Evolutionary conservation across 441 rosid genomes (phyloP).

Genomic region (Brassica hybrid): DNA sequence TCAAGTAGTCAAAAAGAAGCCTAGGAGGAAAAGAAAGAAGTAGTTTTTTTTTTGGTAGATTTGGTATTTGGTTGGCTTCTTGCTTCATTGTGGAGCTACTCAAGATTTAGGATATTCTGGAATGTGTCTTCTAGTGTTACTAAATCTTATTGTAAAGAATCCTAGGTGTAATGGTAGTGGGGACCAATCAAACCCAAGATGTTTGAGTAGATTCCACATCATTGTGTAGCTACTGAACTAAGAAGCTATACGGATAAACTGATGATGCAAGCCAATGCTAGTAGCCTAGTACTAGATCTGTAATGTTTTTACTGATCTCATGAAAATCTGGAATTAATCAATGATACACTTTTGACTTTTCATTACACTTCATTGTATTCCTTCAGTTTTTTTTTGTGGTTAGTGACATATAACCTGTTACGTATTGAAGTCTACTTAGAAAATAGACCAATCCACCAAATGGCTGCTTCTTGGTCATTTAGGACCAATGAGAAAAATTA

Average conservation of each 20-base stretch:
- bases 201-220: conserved; percentile 26
- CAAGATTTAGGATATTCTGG: too few relatives aligned
- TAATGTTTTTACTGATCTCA: conserved; percentile 8
- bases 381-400: not conserved
- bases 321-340: not conserved
- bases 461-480: conserved; percentile 36
- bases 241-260: conserved; percentile 6
- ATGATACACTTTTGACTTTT: not conserved
- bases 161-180: not conserved
- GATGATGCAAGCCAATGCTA: too few relatives aligned
- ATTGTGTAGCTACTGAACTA: conserved; percentile 25
- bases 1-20: conserved; percentile 20
- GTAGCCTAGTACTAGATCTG: not conserved
- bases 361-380: conserved; percentile 7
- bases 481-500: conserved; percentile 22
- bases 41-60: not conserved
- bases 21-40: conserved; percentile 40
- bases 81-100: too few relatives aligned
- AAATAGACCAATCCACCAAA: conserved; percentile 23
- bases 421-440: conserved; percentile 26
- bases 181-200: not conserved
- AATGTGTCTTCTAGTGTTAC: not conserved
- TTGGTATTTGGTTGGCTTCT: not conserved
- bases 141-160: conserved; percentile 22
- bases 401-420: conserved; percentile 28